A percentile compares a stretch with the other conserved stretches of the same genome.
Evolutionary conservation across 306 rosid species (phyloP).

Genomic region (Ormosia emarginata): DNA sequence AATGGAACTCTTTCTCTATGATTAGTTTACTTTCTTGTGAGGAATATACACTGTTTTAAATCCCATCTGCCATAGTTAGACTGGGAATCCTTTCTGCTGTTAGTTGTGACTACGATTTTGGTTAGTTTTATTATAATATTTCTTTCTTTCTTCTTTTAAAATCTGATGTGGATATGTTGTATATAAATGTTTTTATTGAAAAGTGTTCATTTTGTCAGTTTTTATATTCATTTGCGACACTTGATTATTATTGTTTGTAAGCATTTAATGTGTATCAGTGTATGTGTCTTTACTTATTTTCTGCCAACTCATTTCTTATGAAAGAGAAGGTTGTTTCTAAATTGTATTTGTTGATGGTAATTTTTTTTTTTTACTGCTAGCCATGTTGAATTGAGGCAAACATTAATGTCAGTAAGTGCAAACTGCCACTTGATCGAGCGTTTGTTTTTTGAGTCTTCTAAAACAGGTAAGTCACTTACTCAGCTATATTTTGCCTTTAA

Average conservation of each 20-base stretch:
- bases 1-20: neutral
- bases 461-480: constrained; percentile 60
- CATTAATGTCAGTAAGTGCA: constrained; percentile 78
- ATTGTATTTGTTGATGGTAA: neutral
- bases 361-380: constrained; percentile 38
- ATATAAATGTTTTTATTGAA: neutral
- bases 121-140: constrained; percentile 12
- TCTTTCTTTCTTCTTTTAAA: neutral
- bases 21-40: neutral
- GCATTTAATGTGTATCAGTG: neutral
- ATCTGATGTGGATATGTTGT: neutral
- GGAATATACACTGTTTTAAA: neutral
- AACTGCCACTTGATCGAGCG: constrained; percentile 86
- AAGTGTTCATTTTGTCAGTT: neutral
- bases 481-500: constrained; percentile 2
- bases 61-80: neutral
- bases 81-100: constrained; percentile 4
- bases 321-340: constrained; percentile 5
- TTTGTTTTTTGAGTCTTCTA: constrained; percentile 85
- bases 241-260: neutral
- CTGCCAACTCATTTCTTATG: constrained; percentile 4
- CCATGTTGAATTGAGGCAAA: constrained; percentile 94
- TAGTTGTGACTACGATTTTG: neutral
- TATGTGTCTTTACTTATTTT: constrained; percentile 3
- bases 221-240: neutral